Evolutionary conservation across 768 basidiomycete genomes (phyloP).

Genomic region (Tylopilus plumbeoviolaceoides): DNA sequence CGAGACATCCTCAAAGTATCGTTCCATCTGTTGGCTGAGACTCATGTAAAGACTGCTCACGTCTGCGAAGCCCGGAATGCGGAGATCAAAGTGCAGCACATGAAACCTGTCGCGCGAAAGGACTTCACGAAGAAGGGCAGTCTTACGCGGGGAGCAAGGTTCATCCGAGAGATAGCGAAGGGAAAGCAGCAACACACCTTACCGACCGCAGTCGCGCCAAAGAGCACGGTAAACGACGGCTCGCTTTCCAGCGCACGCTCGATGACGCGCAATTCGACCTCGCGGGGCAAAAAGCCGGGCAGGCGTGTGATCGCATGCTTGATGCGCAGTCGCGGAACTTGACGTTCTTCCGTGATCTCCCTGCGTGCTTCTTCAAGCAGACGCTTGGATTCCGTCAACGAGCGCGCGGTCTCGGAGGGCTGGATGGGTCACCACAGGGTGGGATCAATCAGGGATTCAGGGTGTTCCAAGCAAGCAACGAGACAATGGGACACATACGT

Average conservation of each 20-base stretch:
- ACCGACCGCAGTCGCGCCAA: conserved; percentile 77
- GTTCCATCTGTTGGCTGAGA: conserved; percentile 77
- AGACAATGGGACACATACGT: conserved; percentile 39
- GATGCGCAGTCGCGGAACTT: conserved; percentile 60
- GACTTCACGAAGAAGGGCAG: conserved; percentile 74
- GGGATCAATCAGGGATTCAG: conserved; percentile 8
- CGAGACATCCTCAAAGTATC: no score
- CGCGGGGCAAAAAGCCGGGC: conserved; percentile 70
- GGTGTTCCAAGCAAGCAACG: background rate
- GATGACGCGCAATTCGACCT: conserved; percentile 60
- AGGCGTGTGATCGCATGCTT: conserved; percentile 77
- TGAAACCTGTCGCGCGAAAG: conserved; percentile 66
- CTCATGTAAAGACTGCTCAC: conserved; percentile 72
- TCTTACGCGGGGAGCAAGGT: conserved; percentile 38
- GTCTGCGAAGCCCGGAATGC: conserved; percentile 82
- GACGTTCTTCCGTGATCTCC: conserved; percentile 67
- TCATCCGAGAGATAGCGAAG: background rate
- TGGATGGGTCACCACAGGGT: conserved; percentile 27
- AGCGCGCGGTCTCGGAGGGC: conserved; percentile 78
- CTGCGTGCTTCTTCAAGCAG: conserved; percentile 74
- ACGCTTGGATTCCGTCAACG: conserved; percentile 71
- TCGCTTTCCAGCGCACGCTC: conserved; percentile 62
- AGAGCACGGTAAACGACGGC: conserved; percentile 76
- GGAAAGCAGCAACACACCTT: conserved; percentile 46
- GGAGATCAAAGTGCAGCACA: conserved; percentile 79